A percentile compares a stretch with the other conserved stretches of the same genome.
Conservation (phyloP, 352 stramenopile genomes). For the Labyrinthula sp. region DNA sequence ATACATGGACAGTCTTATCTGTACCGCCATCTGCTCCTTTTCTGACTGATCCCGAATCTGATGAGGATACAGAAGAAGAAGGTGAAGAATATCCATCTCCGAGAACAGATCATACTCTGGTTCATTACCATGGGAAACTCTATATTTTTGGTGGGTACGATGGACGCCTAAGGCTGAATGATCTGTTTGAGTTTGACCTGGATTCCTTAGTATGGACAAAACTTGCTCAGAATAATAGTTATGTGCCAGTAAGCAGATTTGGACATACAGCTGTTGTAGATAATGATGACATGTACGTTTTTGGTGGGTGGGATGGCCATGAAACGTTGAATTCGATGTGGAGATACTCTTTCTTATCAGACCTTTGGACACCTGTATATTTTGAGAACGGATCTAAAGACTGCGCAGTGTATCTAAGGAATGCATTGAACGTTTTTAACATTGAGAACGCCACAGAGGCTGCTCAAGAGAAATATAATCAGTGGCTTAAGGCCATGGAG, state of each 20-base stretch:
- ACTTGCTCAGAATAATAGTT: conserved; percentile 42
- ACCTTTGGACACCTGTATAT: too few relatives aligned
- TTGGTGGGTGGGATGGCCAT: conserved; percentile 57
- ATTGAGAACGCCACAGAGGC: too few relatives aligned
- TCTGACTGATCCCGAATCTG: conserved; percentile 1
- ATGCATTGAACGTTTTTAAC: too few relatives aligned
- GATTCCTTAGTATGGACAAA: conserved; percentile 35
- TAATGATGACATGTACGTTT: conserved; percentile 43
- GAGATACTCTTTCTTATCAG: too few relatives aligned
- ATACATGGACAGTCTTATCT: conserved; percentile 1
- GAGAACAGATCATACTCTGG: conserved; percentile 60
- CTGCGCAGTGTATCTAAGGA: too few relatives aligned
- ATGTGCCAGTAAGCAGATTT: conserved; percentile 46
- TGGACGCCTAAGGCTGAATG: conserved; percentile 50
- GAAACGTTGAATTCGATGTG: conserved; percentile 57
- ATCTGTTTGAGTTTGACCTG: conserved; percentile 42
- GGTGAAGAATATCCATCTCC: conserved; percentile 37
- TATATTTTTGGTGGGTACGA: conserved; percentile 67
- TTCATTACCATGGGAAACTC: conserved; percentile 48
- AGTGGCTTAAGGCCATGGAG: too few relatives aligned
- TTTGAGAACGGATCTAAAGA: too few relatives aligned
- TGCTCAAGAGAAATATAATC: too few relatives aligned
- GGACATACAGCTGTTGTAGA: conserved; percentile 56
- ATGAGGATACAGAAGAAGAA: not conserved
- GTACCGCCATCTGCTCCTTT: not conserved